phyloP scores from a whole-genome alignment of 2,329 filamentous ascomycete genomes.

The Cercospora janseana region DNA sequence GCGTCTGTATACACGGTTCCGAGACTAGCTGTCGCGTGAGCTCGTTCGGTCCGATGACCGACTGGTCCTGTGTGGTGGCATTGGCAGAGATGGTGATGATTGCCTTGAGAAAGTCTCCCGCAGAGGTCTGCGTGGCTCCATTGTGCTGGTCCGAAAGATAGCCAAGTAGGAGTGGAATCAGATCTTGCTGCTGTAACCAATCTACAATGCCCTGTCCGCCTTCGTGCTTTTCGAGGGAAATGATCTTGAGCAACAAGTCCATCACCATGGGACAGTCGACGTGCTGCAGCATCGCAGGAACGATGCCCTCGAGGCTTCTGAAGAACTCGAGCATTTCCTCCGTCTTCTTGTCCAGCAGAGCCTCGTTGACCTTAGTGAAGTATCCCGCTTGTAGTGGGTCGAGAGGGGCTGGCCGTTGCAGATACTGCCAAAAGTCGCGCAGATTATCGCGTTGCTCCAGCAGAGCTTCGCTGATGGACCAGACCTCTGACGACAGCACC shows the following conservation, averaged over 20 bases:
- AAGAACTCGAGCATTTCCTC: constrained; percentile 93
- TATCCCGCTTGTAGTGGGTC: constrained; percentile 94
- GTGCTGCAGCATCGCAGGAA: constrained; percentile 83
- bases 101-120: constrained; percentile 95
- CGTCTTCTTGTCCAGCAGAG: constrained; percentile 95
- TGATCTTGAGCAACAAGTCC: constrained; percentile 94
- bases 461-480: constrained; percentile 91
- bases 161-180: constrained; percentile 82
- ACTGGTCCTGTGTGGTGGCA: constrained; percentile 94
- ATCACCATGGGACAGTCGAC: constrained; percentile 98
- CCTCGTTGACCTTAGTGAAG: constrained; percentile 98
- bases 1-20: constrained; percentile 71
- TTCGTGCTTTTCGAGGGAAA: constrained; percentile 89
- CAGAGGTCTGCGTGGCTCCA: constrained; percentile 90
- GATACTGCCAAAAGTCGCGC: constrained; percentile 84
- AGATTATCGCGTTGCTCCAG: constrained; percentile 79
- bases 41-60: constrained; percentile 97
- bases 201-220: constrained; percentile 91
- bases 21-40: constrained; percentile 93
- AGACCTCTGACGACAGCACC: constrained; percentile 90
- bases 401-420: constrained; percentile 78
- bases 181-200: constrained; percentile 86
- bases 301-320: constrained; percentile 75
- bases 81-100: constrained; percentile 99
- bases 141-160: constrained; percentile 83